A percentile compares a stretch with the other conserved stretches of the same genome.
These are phyloP conservation scores for Mrakia gelida DNA, from an alignment of 768 basidiomycete genomes.

Conservation along the genomic window DNA sequence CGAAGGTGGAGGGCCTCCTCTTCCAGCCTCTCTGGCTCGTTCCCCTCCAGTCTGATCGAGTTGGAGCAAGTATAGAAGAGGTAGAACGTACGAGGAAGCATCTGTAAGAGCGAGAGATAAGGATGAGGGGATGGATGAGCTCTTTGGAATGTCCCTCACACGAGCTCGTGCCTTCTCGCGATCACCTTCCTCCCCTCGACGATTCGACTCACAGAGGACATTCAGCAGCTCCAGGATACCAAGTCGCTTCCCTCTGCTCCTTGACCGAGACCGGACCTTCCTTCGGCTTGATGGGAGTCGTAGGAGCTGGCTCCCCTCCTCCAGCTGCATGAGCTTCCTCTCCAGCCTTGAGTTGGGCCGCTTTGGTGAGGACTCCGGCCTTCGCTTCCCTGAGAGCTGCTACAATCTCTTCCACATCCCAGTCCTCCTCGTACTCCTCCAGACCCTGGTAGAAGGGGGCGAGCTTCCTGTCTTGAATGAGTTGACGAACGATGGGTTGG, in stretches of 20 bases:
- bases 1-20: background rate
- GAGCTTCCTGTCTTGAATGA: constrained; percentile 80
- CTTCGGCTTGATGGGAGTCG: constrained; percentile 3
- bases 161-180: constrained; percentile 1
- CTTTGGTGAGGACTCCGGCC: constrained; percentile 52
- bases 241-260: constrained; percentile 61
- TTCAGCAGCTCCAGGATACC: constrained; percentile 80
- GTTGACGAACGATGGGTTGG: constrained; percentile 74
- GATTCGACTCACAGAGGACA: constrained; percentile 77
- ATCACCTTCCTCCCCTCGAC: background rate
- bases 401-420: constrained; percentile 83
- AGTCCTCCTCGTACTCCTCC: constrained; percentile 83
- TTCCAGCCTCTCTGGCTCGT: background rate
- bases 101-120: constrained; percentile 32
- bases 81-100: constrained; percentile 13
- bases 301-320: constrained; percentile 4
- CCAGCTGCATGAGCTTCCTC: background rate
- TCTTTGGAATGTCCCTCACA: background rate
- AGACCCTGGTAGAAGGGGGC: constrained; percentile 96
- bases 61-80: background rate
- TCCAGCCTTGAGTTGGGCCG: constrained; percentile 1
- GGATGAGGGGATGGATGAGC: constrained; percentile 19
- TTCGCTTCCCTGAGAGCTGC: constrained; percentile 68
- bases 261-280: constrained; percentile 30
- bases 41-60: background rate